Evolutionary conservation across 2,329 filamentous ascomycete genomes (phyloP), one percentile per base, ranked within the genome.

Genomic region (Eutypa lata): DNA sequence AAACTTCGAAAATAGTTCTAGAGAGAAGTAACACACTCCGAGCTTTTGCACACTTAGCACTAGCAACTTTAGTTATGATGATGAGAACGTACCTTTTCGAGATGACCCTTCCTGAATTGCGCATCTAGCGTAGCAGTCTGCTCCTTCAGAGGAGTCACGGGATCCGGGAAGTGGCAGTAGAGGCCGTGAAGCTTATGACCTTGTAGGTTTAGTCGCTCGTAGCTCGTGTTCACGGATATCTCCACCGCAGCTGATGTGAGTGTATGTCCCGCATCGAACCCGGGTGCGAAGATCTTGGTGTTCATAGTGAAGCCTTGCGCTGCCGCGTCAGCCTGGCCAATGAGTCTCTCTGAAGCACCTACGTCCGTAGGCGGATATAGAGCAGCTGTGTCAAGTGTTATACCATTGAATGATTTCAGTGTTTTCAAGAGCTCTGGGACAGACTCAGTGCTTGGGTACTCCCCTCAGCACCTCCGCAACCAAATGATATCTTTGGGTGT

Each of bases 371-470:
- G 53, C 2, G 53, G 53, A 40, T 58, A 58, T 8, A 51, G 49
- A 14, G 45, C 53, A 24, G 53, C 56, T 16, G 53, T 64, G 31
- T 68, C 65, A 24, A 63, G 49, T 35, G n/a, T n/a, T n/a, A n/a
- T n/a, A n/a, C n/a, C n/a, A n/a, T n/a, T n/a, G n/a, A n/a, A n/a
- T n/a, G n/a, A n/a, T n/a, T n/a, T n/a, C n/a, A n/a, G n/a, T n/a
- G n/a, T n/a, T n/a, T n/a, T n/a, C n/a, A n/a, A n/a, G n/a, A n/a
- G n/a, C n/a, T n/a, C n/a, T n/a, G n/a, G n/a, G n/a, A n/a, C n/a
- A n/a, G n/a, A n/a, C n/a, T n/a, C n/a, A n/a, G n/a, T n/a, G n/a
- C n/a, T n/a, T n/a, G n/a, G n/a, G n/a, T n/a, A n/a, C n/a, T n/a
- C n/a, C n/a, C n/a, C n/a, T n/a, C n/a, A n/a, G n/a, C n/a, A n/a